A percentile compares a stretch with the other conserved stretches of the same genome.
Conservation (phyloP, 192 early-diverging fungal genomes). For the Dissophora ornata region DNA sequence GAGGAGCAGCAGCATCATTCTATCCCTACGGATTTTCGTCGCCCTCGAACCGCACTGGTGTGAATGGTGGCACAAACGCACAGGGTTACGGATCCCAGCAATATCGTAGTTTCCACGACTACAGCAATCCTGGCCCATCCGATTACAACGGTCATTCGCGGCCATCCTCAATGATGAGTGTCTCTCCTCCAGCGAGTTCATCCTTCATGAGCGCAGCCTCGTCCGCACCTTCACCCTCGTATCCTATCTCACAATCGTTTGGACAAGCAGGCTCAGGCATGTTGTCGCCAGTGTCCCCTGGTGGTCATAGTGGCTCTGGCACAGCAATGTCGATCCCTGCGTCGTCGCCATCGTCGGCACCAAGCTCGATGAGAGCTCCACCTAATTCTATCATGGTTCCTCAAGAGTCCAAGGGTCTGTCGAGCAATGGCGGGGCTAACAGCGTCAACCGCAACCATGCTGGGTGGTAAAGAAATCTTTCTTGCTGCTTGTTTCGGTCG, state of each 20-base stretch:
- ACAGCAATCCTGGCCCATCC: slow-evolving; percentile 4
- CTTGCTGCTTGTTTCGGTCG: background rate
- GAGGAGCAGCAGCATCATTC: slow-evolving; percentile 3
- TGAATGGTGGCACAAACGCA: background rate
- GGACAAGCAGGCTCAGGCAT: slow-evolving; percentile 30
- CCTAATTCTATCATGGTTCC: slow-evolving; percentile 14
- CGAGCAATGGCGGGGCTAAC: slow-evolving; percentile 3
- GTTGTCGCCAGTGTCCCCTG: slow-evolving; percentile 45
- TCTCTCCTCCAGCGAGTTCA: slow-evolving; percentile 34
- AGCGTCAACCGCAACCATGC: slow-evolving; percentile 25
- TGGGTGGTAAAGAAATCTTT: slow-evolving; percentile 23
- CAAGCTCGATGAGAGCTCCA: slow-evolving; percentile 18
- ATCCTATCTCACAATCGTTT: slow-evolving; percentile 46
- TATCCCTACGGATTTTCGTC: no score
- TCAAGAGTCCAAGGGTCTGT: slow-evolving; percentile 32
- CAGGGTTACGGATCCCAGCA: slow-evolving; percentile 25
- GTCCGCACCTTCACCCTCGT: slow-evolving; percentile 21
- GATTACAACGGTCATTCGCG: slow-evolving; percentile 37
- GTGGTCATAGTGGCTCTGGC: slow-evolving; percentile 13
- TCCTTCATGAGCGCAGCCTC: slow-evolving; percentile 37
- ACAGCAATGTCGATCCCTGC: slow-evolving; percentile 9
- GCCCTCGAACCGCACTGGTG: no score
- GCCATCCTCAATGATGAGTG: slow-evolving; percentile 44
- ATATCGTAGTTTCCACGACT: slow-evolving; percentile 38
- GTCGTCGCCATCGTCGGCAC: slow-evolving; percentile 13